These are phyloP conservation scores for Byssothecium circinans DNA, from an alignment of 2,329 filamentous ascomycete genomes.

Conservation along the genomic window DNA sequence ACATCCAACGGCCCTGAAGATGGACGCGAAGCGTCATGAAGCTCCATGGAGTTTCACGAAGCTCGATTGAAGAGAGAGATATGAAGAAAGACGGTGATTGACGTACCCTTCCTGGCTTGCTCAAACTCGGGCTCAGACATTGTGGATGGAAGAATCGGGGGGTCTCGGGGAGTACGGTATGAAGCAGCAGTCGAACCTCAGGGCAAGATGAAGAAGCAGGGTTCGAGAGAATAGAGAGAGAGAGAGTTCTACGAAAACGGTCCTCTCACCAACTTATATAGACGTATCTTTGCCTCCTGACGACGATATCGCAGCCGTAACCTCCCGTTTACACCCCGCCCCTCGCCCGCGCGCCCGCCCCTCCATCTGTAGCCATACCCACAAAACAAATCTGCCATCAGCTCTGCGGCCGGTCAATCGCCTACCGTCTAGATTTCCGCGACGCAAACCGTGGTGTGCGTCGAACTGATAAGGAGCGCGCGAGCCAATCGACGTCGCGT, in stretches of 20 bases:
- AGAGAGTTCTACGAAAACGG: slow-evolving; percentile 5
- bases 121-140: slow-evolving; percentile 99
- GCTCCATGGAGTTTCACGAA: too few relatives aligned
- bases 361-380: neutral
- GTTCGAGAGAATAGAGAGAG: too few relatives aligned
- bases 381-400: slow-evolving; percentile 7
- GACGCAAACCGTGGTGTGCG: slow-evolving; percentile 39
- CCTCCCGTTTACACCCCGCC: slow-evolving; percentile 2
- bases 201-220: too few relatives aligned
- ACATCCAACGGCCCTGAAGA: too few relatives aligned
- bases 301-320: slow-evolving; percentile 6
- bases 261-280: slow-evolving; percentile 10
- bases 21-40: too few relatives aligned
- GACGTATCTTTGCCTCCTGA: slow-evolving; percentile 1
- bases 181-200: too few relatives aligned
- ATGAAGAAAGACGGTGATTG: too few relatives aligned
- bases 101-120: slow-evolving; percentile 92
- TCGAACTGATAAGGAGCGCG: slow-evolving; percentile 35
- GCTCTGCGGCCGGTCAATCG: slow-evolving; percentile 51
- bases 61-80: neutral
- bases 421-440: slow-evolving; percentile 21
- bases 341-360: neutral
- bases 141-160: slow-evolving; percentile 13
- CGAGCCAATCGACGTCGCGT: slow-evolving; percentile 33
- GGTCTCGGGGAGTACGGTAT: neutral